Conservation (phyloP, 176 grass and related monocot species). For the Carex kokanica region DNA sequence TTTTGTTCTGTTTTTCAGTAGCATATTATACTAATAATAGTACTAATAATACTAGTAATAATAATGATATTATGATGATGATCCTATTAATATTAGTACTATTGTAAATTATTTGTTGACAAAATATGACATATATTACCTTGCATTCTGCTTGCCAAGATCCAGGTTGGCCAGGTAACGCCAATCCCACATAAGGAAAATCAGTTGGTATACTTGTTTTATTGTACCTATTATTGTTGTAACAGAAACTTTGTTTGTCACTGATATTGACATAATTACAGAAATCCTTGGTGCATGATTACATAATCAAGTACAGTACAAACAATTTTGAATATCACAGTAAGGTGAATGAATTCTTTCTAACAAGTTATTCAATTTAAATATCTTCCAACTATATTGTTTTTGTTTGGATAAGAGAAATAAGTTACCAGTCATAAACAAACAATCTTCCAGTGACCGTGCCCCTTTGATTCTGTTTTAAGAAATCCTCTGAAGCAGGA, state of each 20-base stretch:
- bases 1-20: not conserved
- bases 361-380: not conserved
- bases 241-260: not conserved
- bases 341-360: not conserved
- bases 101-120: not conserved
- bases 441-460: slow-evolving; percentile 35
- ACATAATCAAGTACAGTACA: too few species aligned
- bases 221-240: slow-evolving; percentile 12
- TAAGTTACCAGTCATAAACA: slow-evolving; percentile 39
- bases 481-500: slow-evolving; percentile 50
- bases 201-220: not conserved
- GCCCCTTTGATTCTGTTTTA: slow-evolving; percentile 43
- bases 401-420: not conserved
- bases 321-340: not conserved
- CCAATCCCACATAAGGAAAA: slow-evolving; percentile 43
- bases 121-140: slow-evolving; percentile 3
- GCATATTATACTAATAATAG: not conserved
- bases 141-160: slow-evolving; percentile 57
- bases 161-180: slow-evolving; percentile 39
- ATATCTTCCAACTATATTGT: not conserved
- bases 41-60: not conserved
- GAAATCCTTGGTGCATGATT: not conserved
- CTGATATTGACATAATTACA: not conserved
- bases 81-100: too few species aligned
- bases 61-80: not conserved